Evolutionary conservation across 495 filamentous ascomycete genomes (phyloP).

Genomic region (Talaromyces stipitatus): DNA sequence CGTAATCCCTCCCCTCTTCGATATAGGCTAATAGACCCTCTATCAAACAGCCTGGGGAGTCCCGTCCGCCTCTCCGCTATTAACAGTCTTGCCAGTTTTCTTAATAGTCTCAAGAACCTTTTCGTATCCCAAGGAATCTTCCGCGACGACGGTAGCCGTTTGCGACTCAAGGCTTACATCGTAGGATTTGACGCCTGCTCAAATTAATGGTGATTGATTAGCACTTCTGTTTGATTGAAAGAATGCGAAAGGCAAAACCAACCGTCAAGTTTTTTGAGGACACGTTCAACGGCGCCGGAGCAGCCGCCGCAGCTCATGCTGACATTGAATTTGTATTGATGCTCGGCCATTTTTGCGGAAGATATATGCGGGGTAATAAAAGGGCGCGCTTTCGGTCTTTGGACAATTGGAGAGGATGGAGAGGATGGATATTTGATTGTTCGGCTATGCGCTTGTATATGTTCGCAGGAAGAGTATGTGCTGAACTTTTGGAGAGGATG

Average conservation of each 20-base stretch:
- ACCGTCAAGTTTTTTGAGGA: constrained; percentile 95
- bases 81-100: constrained; percentile 94
- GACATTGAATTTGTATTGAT: constrained; percentile 65
- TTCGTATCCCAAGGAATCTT: constrained; percentile 58
- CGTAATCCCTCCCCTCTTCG: not conserved
- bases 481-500: too few relatives aligned
- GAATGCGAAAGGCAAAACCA: not conserved
- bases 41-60: constrained; percentile 23
- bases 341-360: constrained; percentile 44
- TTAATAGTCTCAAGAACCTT: constrained; percentile 80
- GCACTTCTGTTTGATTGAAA: not conserved
- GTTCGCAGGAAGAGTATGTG: not conserved
- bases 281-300: constrained; percentile 72
- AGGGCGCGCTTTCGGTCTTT: not conserved
- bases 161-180: constrained; percentile 80
- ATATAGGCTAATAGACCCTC: not conserved
- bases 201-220: not conserved
- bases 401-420: too few relatives aligned
- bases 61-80: constrained; percentile 58
- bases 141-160: constrained; percentile 64
- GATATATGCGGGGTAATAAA: constrained; percentile 1
- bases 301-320: constrained; percentile 63
- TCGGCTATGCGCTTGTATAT: too few relatives aligned
- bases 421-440: not conserved
- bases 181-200: constrained; percentile 73